Base-by-base conservation (phyloP, 805 yeast genomes). In the Candida wancherniae region DNA sequence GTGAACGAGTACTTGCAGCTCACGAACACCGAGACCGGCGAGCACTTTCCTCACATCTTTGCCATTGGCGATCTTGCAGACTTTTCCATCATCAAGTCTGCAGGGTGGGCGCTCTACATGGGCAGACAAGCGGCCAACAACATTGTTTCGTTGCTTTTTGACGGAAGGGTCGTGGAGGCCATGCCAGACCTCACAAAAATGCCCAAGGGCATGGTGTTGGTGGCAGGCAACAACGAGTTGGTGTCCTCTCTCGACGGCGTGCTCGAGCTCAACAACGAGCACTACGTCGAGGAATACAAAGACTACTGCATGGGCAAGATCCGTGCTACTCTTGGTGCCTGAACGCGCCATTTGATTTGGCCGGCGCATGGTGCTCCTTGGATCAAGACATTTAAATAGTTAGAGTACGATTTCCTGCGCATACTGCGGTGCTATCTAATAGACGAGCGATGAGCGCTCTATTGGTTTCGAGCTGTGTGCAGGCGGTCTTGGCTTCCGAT, bases 61-160 rank as follows among this genome's bases (percentile, higher is more conserved):
- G 59, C 48, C 20, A 33, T 62, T 15, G 70, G 70, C 5, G 69
- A 64, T 40, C 45, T 63, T 37, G 62, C 61, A 4, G 66, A 63
- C 25, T 33, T 56, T 17, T 61, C 66, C 18, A 60, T 62, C 30
- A 61, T 64, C 39, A 64, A 64, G 45, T 57, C 63, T 26, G 69
- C 70, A 3, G 70, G 70, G 2, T 64, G 69, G 69, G 69, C 69
- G 3, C 53, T 62, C 46, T 63, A 59, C 40, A 60, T 57, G 57
- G 69, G 69, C 2, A 45, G 67, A 24, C 60, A 48, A 30, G 58
- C 49, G 6, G 68, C 69, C 10, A 58, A 60, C 37, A 64, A 64
- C 33, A 40, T 64, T 20, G 41, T 55, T 5, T 49, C 55, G 24
- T 24, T 51, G 12, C 48, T 63, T 1, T 41, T 53, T 25, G 58